Conservation (phyloP, 176 grass and related monocot species). For the Oryza glumipatula region DNA sequence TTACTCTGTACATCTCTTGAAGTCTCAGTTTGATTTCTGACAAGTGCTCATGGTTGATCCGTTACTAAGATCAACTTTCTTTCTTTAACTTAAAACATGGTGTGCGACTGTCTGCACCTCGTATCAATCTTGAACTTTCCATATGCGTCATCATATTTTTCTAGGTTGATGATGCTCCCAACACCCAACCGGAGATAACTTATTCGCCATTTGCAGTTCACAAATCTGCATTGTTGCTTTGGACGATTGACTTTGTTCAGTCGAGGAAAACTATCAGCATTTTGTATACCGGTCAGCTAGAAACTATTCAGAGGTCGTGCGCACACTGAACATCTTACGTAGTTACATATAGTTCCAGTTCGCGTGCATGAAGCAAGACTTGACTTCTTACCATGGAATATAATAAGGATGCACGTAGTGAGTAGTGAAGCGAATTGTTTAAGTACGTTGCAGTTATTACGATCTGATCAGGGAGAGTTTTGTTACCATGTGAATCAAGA, state of each 20-base stretch:
- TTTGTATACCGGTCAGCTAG: neutral
- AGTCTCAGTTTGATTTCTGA: neutral
- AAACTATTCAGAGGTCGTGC: neutral
- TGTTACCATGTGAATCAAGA: neutral
- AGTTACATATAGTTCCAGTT: neutral
- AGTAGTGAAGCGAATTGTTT: neutral
- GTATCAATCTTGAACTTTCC: neutral
- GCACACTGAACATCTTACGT: neutral
- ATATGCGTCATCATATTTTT: neutral
- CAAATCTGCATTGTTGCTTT: neutral
- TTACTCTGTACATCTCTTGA: neutral
- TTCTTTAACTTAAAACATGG: neutral
- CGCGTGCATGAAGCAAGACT: constrained; percentile 1
- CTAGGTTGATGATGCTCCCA: neutral
- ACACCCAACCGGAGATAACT: neutral
- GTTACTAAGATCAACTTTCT: neutral
- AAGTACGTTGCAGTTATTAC: constrained; percentile 19
- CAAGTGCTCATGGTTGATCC: neutral
- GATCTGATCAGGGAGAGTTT: neutral
- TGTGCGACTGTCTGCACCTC: neutral
- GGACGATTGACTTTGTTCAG: constrained; percentile 25
- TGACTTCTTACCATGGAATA: neutral
- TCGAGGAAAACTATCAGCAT: neutral
- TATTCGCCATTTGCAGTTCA: neutral
- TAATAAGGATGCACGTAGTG: neutral